Conservation (phyloP, 371 early-diverging fungal genomes). For the Circinella umbellata region DNA sequence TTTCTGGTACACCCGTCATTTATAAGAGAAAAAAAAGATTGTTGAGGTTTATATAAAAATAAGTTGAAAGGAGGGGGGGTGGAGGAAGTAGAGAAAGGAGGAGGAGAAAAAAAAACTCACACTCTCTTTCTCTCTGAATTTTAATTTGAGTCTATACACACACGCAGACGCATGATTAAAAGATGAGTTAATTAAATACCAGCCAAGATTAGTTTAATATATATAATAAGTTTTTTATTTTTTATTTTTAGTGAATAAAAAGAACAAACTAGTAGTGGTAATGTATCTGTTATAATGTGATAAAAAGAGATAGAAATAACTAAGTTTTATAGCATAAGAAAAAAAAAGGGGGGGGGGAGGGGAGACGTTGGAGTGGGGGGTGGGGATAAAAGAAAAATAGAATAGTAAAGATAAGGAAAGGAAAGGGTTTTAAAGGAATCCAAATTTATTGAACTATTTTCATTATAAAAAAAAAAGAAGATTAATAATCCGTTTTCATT, state of each 20-base stretch:
- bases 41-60: neutral
- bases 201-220: no score
- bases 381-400: no score
- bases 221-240: no score
- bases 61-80: neutral
- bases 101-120: neutral
- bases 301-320: no score
- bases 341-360: no score
- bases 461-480: no score
- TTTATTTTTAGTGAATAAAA: no score
- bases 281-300: no score
- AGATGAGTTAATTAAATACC: neutral
- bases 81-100: neutral
- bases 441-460: neutral
- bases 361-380: no score
- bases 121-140: neutral
- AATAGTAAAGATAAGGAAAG: no score
- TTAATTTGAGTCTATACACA: neutral
- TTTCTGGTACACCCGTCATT: slow-evolving; percentile 6
- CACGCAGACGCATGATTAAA: neutral
- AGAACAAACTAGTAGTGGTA: no score
- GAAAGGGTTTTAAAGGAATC: neutral
- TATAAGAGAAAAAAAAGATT: neutral
- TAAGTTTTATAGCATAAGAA: neutral
- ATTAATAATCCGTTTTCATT: no score